A percentile compares a stretch with the other conserved stretches of the same genome.
These are phyloP conservation scores for Mimosa bimucronata DNA, from an alignment of 306 rosid genomes.

Conservation along the genomic window DNA sequence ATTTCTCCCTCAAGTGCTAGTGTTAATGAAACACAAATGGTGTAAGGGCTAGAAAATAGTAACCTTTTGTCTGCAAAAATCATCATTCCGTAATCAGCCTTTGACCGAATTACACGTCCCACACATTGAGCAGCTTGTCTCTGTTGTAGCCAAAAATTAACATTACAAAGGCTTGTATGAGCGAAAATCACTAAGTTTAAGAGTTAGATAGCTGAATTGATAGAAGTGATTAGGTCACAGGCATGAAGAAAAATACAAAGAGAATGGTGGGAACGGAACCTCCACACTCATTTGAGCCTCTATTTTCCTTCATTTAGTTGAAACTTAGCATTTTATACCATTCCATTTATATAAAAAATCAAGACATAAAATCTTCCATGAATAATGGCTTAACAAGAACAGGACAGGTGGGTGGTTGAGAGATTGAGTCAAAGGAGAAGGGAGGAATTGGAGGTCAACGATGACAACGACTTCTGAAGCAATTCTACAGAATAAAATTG, in stretches of 20 bases:
- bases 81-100: slow-evolving; percentile 99
- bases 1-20: neutral
- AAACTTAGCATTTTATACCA: too few relatives aligned
- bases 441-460: too few relatives aligned
- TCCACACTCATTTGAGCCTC: too few relatives aligned
- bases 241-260: neutral
- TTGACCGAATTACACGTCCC: slow-evolving; percentile 92
- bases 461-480: too few relatives aligned
- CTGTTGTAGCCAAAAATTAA: slow-evolving; percentile 46
- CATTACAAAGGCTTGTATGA: slow-evolving; percentile 21
- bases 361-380: too few relatives aligned
- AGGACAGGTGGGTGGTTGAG: too few relatives aligned
- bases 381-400: too few relatives aligned
- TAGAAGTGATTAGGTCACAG: neutral
- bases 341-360: too few relatives aligned
- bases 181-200: neutral
- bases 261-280: too few relatives aligned
- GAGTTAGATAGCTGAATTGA: slow-evolving; percentile 19
- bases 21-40: neutral
- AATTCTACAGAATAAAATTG: too few relatives aligned
- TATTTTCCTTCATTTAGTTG: too few relatives aligned
- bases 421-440: too few relatives aligned
- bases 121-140: slow-evolving; percentile 99
- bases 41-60: neutral
- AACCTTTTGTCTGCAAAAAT: slow-evolving; percentile 97